These are phyloP conservation scores for Cenchrus americanus DNA, from an alignment of 176 grass and related monocot species.

Conservation along the genomic window DNA sequence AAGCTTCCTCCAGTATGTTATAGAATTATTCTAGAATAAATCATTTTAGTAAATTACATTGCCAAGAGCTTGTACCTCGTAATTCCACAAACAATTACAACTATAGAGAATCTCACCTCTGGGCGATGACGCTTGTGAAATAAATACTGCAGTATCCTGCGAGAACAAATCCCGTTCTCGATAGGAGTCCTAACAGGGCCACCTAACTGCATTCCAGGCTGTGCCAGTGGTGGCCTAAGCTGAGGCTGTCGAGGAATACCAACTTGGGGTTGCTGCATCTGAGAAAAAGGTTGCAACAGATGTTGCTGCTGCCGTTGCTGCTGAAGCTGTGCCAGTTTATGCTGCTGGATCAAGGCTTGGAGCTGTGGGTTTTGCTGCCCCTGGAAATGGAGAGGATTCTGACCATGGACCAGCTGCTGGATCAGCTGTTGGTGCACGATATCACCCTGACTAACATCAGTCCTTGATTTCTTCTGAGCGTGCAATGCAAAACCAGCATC, in stretches of 20 bases:
- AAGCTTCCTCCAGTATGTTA: constrained; percentile 95
- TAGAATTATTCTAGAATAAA: constrained; percentile 76
- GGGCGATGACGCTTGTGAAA: constrained; percentile 89
- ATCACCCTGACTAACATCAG: constrained; percentile 76
- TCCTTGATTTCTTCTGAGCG: constrained; percentile 78
- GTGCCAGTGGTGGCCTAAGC: constrained; percentile 61
- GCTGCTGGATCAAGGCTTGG: constrained; percentile 82
- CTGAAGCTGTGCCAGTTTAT: constrained; percentile 67
- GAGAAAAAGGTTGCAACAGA: constrained; percentile 68
- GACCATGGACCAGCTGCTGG: constrained; percentile 73
- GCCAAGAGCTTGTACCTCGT: constrained; percentile 20
- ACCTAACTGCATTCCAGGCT: constrained; percentile 57
- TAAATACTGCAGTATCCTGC: constrained; percentile 90
- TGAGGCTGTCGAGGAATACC: constrained; percentile 64
- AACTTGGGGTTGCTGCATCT: constrained; percentile 66
- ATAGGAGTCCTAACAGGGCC: constrained; percentile 62
- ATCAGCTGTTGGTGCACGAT: constrained; percentile 71
- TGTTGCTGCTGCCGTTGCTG: constrained; percentile 79
- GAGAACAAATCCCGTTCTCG: constrained; percentile 81
- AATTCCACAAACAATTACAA: constrained; percentile 25
- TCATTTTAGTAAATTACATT: constrained; percentile 33
- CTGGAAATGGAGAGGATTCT: constrained; percentile 60
- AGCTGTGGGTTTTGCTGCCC: constrained; percentile 74
- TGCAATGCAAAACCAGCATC: constrained; percentile 46
- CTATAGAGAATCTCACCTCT: constrained; percentile 54